Conservation (phyloP, 495 filamentous ascomycete species). For the Endocarpon pusillum region DNA sequence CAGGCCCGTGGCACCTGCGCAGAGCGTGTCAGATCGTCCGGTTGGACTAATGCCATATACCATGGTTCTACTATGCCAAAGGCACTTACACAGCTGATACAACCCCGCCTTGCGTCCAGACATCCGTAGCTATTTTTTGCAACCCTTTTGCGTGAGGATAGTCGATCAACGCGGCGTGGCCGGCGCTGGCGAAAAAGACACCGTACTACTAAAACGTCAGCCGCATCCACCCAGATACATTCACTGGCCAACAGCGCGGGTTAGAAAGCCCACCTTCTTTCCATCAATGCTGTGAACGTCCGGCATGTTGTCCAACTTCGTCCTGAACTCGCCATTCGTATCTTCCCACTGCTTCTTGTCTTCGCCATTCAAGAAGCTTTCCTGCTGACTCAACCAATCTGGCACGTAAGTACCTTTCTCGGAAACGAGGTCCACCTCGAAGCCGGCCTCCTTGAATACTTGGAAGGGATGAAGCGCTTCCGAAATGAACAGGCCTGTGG, state of each 20-base stretch:
- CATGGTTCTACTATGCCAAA: too few species aligned
- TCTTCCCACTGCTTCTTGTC: slow-evolving; percentile 25
- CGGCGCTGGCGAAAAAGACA: slow-evolving; percentile 28
- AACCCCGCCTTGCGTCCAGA: slow-evolving; percentile 25
- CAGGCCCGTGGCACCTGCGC: slow-evolving; percentile 24
- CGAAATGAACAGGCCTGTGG: slow-evolving; percentile 25
- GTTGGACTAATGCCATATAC: too few species aligned
- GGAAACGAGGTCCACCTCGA: slow-evolving; percentile 32
- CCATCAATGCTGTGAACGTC: slow-evolving; percentile 18
- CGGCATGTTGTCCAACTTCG: slow-evolving; percentile 22
- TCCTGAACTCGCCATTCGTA: slow-evolving; percentile 21
- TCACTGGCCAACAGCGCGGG: too few species aligned
- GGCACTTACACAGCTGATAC: too few species aligned
- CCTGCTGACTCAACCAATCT: slow-evolving; percentile 26
- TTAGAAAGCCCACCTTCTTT: too few species aligned
- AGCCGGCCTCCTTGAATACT: slow-evolving; percentile 26
- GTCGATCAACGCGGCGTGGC: slow-evolving; percentile 28
- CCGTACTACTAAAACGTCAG: slow-evolving; percentile 22
- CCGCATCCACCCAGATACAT: too few species aligned
- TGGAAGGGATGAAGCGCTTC: slow-evolving; percentile 33
- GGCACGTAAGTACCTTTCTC: slow-evolving; percentile 28
- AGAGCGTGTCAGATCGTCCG: too few species aligned
- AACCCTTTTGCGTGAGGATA: slow-evolving; percentile 23
- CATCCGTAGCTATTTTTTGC: slow-evolving; percentile 21
- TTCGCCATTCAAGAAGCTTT: slow-evolving; percentile 23